A percentile compares a stretch with the other conserved stretches of the same genome.
phyloP scores from a whole-genome alignment of 176 grass and related monocot genomes.

The Oryza officinalis region DNA sequence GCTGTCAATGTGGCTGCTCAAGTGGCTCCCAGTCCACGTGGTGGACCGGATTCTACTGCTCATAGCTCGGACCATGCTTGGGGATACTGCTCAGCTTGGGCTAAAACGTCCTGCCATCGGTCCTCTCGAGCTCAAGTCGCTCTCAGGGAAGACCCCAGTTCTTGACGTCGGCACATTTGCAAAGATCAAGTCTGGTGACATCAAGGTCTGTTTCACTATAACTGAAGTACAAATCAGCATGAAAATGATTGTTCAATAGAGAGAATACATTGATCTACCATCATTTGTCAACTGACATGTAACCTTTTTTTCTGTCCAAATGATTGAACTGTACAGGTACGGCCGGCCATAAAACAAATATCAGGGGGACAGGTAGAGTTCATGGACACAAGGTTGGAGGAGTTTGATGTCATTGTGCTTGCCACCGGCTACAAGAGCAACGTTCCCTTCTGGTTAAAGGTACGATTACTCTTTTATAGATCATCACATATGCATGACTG shows the following conservation, averaged over 20 bases:
- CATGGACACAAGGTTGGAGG: conserved; percentile 47
- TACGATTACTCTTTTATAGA: conserved; percentile 28
- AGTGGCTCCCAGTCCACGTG: conserved; percentile 72
- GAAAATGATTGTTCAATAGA: conserved; percentile 18
- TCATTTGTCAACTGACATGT: conserved; percentile 21
- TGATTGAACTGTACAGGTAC: conserved; percentile 61
- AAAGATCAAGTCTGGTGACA: conserved; percentile 84
- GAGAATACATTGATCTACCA: neutral
- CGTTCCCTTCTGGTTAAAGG: conserved; percentile 86
- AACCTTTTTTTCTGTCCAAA: neutral
- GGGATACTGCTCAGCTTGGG: conserved; percentile 71
- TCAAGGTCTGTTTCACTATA: conserved; percentile 61
- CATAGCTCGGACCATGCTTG: conserved; percentile 62
- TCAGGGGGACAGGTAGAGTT: conserved; percentile 60
- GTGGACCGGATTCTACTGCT: conserved; percentile 72
- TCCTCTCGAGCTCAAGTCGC: conserved; percentile 85
- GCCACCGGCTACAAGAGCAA: conserved; percentile 98
- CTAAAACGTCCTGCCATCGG: conserved; percentile 76
- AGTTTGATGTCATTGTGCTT: conserved; percentile 68
- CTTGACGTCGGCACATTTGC: conserved; percentile 89
- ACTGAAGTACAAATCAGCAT: conserved; percentile 24
- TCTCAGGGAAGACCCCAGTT: conserved; percentile 95
- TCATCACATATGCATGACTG: neutral
- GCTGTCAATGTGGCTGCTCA: conserved; percentile 89
- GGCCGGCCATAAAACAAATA: conserved; percentile 50